These are phyloP conservation scores for Nitzschia inconspicua DNA, from an alignment of 108 stramenopile genomes.

Conservation along the genomic window DNA sequence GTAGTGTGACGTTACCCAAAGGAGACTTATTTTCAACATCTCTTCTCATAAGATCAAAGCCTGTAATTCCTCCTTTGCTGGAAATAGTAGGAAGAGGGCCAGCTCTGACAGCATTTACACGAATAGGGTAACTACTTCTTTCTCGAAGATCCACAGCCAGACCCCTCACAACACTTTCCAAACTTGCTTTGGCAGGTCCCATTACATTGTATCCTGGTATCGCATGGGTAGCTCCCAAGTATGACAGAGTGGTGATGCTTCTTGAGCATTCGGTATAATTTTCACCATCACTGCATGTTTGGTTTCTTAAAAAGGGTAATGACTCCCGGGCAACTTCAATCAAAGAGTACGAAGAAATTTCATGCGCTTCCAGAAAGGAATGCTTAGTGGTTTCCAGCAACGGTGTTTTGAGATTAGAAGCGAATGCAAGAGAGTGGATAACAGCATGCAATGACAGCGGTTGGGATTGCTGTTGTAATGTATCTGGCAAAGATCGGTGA, in stretches of 20 bases:
- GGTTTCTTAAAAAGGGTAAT: neutral
- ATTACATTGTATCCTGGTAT: constrained; percentile 58
- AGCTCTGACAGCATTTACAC: constrained; percentile 66
- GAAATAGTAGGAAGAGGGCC: constrained; percentile 59
- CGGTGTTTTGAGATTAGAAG: constrained; percentile 28
- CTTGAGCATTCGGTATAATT: neutral
- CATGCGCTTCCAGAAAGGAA: constrained; percentile 38
- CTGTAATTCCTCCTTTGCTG: constrained; percentile 46
- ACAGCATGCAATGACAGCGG: constrained; percentile 27
- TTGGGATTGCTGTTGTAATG: constrained; percentile 3
- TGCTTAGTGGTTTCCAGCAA: constrained; percentile 28
- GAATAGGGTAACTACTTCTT: constrained; percentile 9
- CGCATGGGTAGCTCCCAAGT: constrained; percentile 55
- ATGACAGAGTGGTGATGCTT: constrained; percentile 55
- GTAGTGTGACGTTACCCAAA: constrained; percentile 39
- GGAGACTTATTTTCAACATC: constrained; percentile 27
- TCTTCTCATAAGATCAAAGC: constrained; percentile 41
- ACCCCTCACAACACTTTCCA: constrained; percentile 47
- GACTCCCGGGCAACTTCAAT: constrained; percentile 37
- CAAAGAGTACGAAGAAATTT: constrained; percentile 53
- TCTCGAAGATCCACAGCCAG: constrained; percentile 49
- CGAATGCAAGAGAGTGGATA: constrained; percentile 53
- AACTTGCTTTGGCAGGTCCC: constrained; percentile 71
- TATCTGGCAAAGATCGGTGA: constrained; percentile 21
- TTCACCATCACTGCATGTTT: neutral